A percentile compares a stretch with the other conserved stretches of the same genome.
These are phyloP conservation scores for Deinandra increscens DNA, from an alignment of 129 eudicot genomes.

Conservation along the genomic window DNA sequence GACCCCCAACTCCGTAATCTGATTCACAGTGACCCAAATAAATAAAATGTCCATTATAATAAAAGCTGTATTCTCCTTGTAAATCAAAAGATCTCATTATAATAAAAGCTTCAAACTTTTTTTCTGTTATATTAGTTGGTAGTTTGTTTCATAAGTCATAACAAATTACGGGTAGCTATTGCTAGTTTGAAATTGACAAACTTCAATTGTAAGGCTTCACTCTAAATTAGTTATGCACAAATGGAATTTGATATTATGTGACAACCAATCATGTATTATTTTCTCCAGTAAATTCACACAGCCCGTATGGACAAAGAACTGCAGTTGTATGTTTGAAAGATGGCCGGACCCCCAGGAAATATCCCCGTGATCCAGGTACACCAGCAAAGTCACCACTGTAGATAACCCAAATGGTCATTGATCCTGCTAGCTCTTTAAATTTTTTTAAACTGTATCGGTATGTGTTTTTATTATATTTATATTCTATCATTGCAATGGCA, in stretches of 20 bases:
- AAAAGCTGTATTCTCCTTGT: background rate
- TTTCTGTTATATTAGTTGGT: slow-evolving; percentile 17
- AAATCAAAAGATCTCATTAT: slow-evolving; percentile 13
- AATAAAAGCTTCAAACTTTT: background rate
- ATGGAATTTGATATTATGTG: slow-evolving; percentile 10
- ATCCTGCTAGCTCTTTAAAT: no score
- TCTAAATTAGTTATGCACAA: background rate
- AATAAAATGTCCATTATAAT: background rate
- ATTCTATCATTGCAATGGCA: background rate
- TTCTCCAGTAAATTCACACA: slow-evolving; percentile 78
- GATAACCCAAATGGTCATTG: slow-evolving; percentile 29
- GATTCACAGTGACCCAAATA: background rate
- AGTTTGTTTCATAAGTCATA: background rate
- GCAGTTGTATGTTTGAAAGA: slow-evolving; percentile 75
- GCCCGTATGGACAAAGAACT: slow-evolving; percentile 95
- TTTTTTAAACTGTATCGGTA: slow-evolving; percentile 1
- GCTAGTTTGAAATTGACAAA: slow-evolving; percentile 9
- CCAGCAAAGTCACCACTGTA: slow-evolving; percentile 89
- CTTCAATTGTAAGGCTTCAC: background rate
- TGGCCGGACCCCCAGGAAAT: slow-evolving; percentile 71
- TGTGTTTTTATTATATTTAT: background rate
- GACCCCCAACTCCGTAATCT: no score
- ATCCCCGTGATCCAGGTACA: slow-evolving; percentile 96
- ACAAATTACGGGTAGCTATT: slow-evolving; percentile 6
- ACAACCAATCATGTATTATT: slow-evolving; percentile 23